Base-by-base conservation (phyloP, 2,329 filamentous ascomycete genomes). In the Myriosclerotinia duriaeana region DNA sequence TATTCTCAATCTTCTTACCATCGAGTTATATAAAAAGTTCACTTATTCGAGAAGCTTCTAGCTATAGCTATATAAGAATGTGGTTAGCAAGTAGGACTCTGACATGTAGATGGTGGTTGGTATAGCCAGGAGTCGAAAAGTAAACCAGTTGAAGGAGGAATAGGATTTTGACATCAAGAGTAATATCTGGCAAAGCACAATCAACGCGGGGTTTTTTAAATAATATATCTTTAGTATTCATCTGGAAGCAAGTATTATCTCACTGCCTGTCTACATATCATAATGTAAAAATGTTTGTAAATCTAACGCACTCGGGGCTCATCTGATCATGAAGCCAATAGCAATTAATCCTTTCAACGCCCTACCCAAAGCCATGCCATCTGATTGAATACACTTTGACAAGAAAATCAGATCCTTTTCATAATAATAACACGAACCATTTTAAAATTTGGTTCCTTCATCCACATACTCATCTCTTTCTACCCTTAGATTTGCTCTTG, bases 401-500 rank as follows among this genome's bases (percentile, higher is more conserved):
- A 46, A 53, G 3, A 30, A 34, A 34, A 34, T 34, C 30, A 34
- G 30, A 53, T 36, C 46, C 38, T 36, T 44, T 53, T 61, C 64
- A 52, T 61, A 65, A 60, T 61, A 61, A 7, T 53, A 61, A 65
- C 22, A 65, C 20, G 22, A 26, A 53, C 26, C 42, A 40, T 30
- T 30, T 36, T 42, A 44, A 26, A 26, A 14, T 36, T 44, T 44
- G 22, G 17, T n/a, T 64, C 52, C n/a, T 17, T 30, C 53, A 40
- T 56, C 8, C 38, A n/a, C 22, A 20, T 53, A 15, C 22, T 61
- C 58, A 61, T 40, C 87, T 87, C 74, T 85, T 83, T 75, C 84
- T 85, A 61, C 81, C 79, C 74, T 82, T 83, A n/a, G 77, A 69
- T 76, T 84, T 84, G 61, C 74, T 76, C 76, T 73, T 79, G 68